Conservation (phyloP, 495 filamentous ascomycete genomes). For the Symbiotaphrina buchneri region DNA sequence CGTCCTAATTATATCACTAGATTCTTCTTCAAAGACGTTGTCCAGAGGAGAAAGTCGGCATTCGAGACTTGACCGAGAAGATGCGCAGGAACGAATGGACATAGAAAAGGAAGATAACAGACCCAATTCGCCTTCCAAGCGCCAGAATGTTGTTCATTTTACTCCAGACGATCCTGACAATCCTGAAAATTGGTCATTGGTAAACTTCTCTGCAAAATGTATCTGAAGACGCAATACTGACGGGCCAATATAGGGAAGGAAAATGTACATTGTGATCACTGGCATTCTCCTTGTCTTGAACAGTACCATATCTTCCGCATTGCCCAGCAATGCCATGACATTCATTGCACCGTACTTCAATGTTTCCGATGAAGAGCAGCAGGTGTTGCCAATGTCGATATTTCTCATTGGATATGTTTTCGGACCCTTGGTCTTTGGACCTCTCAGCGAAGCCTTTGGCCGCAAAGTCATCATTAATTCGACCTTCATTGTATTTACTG, state of each 20-base stretch:
- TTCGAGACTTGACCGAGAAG: too few relatives aligned
- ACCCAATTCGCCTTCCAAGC: too few relatives aligned
- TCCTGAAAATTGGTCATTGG: too few relatives aligned
- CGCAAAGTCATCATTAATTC: constrained; percentile 35
- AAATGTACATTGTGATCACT: constrained; percentile 28
- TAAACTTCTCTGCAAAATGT: too few relatives aligned
- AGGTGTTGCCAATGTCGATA: constrained; percentile 54
- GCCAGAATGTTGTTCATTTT: too few relatives aligned
- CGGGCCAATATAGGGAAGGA: constrained; percentile 29
- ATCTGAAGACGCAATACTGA: too few relatives aligned
- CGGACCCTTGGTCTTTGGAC: constrained; percentile 43
- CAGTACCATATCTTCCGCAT: constrained; percentile 45
- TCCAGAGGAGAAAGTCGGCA: too few relatives aligned
- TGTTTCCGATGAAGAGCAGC: constrained; percentile 27
- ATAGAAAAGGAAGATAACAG: too few relatives aligned
- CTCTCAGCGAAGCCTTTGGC: constrained; percentile 48
- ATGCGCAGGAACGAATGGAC: too few relatives aligned
- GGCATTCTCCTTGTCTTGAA: constrained; percentile 46
- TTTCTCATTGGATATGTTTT: constrained; percentile 50
- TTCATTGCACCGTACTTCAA: constrained; percentile 33
- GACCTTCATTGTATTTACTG: constrained; percentile 36
- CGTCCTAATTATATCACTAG: too few relatives aligned
- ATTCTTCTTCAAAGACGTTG: too few relatives aligned
- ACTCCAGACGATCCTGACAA: too few relatives aligned
- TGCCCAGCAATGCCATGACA: constrained; percentile 38